These are phyloP conservation scores for Acanthamoeba lenticulata DNA, from an alignment of 208 protist genomes.

Conservation along the genomic window DNA sequence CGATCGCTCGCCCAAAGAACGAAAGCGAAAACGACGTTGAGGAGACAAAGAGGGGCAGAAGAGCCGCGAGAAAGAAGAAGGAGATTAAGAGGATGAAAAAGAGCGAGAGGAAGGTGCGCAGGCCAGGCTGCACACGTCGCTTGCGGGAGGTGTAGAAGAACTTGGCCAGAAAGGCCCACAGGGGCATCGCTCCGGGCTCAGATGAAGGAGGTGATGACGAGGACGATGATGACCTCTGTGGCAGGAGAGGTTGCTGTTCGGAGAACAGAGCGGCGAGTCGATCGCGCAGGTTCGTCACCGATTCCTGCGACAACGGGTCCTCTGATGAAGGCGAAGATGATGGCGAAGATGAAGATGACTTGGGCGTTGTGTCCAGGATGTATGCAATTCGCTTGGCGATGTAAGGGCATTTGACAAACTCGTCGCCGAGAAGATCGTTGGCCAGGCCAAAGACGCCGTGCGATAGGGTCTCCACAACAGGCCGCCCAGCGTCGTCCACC, in stretches of 20 bases:
- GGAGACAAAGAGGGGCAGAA: too few relatives aligned
- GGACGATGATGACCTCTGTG: background rate
- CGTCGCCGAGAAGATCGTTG: constrained; percentile 1
- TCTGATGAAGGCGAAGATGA: too few relatives aligned
- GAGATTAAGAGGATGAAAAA: background rate
- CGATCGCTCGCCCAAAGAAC: background rate
- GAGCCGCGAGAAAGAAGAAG: background rate
- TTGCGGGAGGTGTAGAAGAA: background rate
- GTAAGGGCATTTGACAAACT: background rate
- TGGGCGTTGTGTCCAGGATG: background rate
- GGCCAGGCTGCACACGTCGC: background rate
- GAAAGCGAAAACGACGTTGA: background rate
- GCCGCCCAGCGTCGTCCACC: background rate
- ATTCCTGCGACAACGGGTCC: background rate
- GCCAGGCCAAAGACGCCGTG: background rate
- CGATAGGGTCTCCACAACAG: background rate
- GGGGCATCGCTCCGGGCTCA: background rate
- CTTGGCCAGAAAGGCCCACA: background rate
- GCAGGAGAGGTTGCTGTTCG: background rate
- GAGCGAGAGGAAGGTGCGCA: background rate
- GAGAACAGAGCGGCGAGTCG: background rate
- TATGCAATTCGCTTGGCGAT: background rate
- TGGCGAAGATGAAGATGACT: background rate
- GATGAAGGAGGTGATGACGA: background rate
- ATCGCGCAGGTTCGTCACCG: background rate